phyloP scores from a whole-genome alignment of 2,329 filamentous ascomycete genomes.

The Colletotrichum camelliae region DNA sequence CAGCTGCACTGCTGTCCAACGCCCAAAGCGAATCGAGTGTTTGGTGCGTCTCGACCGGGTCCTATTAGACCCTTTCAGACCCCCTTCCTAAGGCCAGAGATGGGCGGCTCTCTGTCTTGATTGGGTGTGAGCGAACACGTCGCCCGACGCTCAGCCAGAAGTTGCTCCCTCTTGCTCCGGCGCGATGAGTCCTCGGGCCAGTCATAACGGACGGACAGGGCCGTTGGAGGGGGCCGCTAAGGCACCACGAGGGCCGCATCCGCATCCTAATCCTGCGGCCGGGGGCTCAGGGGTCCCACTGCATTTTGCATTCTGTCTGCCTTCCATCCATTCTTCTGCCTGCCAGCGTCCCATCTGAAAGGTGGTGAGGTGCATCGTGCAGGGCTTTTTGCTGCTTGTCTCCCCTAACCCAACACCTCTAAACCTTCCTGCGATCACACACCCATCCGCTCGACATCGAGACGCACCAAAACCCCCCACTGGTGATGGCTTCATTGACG shows the following conservation, averaged over 20 bases:
- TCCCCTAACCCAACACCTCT: constrained; percentile 7
- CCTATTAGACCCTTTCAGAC: constrained; percentile 30
- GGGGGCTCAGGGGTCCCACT: neutral
- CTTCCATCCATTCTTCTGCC: neutral
- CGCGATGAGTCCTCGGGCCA: neutral
- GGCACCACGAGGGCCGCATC: constrained; percentile 19
- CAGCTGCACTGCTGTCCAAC: constrained; percentile 25
- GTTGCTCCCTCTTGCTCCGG: neutral
- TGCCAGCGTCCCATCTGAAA: neutral
- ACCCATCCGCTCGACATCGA: constrained; percentile 1
- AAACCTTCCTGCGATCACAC: neutral
- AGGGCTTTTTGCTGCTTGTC: neutral
- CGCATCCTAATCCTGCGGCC: constrained; percentile 17
- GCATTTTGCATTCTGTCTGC: constrained; percentile 2
- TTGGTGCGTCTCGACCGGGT: constrained; percentile 28
- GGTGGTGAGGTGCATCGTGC: neutral
- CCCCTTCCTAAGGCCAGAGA: constrained; percentile 5
- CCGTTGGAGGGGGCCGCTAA: constrained; percentile 16
- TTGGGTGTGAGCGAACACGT: constrained; percentile 15
- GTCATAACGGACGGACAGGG: constrained; percentile 7
- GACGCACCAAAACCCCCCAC: constrained; percentile 6
- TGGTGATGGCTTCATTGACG: constrained; percentile 20
- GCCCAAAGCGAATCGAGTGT: constrained; percentile 28
- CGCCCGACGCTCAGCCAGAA: neutral
- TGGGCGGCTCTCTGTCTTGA: neutral